phyloP scores from a whole-genome alignment of 2,329 filamentous ascomycete genomes.

The Xylariaceae sp. region DNA sequence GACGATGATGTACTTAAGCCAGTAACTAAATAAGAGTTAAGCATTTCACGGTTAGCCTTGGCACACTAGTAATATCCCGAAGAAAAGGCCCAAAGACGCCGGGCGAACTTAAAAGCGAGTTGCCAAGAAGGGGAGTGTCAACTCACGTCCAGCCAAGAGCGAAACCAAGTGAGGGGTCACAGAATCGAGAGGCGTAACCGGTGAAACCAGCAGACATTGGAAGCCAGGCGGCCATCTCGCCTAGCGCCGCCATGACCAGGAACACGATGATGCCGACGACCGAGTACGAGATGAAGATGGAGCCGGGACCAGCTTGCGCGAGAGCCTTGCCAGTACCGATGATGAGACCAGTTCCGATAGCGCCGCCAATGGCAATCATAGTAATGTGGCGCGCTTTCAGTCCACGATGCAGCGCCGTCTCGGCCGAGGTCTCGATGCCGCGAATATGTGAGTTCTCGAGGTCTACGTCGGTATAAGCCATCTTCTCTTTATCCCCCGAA shows the following conservation, averaged over 20 bases:
- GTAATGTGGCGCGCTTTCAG: slow-evolving; percentile 59
- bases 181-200: slow-evolving; percentile 78
- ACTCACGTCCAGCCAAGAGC: slow-evolving; percentile 72
- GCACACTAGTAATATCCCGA: not conserved
- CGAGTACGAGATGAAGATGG: slow-evolving; percentile 72
- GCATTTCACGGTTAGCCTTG: slow-evolving; percentile 1
- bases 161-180: slow-evolving; percentile 80
- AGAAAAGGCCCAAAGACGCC: not conserved
- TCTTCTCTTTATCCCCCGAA: slow-evolving; percentile 34
- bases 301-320: slow-evolving; percentile 60
- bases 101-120: not conserved
- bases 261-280: slow-evolving; percentile 74
- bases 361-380: slow-evolving; percentile 72
- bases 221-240: slow-evolving; percentile 84
- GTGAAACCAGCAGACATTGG: slow-evolving; percentile 79
- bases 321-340: slow-evolving; percentile 66
- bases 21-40: slow-evolving; percentile 46
- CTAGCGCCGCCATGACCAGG: slow-evolving; percentile 78
- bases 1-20: slow-evolving; percentile 82
- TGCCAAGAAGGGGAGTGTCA: not conserved
- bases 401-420: slow-evolving; percentile 54
- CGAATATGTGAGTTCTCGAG: slow-evolving; percentile 42
- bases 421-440: slow-evolving; percentile 52
- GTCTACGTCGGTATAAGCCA: slow-evolving; percentile 29
- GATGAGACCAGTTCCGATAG: slow-evolving; percentile 74